phyloP scores from a whole-genome alignment of 768 basidiomycete genomes.

The Lactarius vividus region DNA sequence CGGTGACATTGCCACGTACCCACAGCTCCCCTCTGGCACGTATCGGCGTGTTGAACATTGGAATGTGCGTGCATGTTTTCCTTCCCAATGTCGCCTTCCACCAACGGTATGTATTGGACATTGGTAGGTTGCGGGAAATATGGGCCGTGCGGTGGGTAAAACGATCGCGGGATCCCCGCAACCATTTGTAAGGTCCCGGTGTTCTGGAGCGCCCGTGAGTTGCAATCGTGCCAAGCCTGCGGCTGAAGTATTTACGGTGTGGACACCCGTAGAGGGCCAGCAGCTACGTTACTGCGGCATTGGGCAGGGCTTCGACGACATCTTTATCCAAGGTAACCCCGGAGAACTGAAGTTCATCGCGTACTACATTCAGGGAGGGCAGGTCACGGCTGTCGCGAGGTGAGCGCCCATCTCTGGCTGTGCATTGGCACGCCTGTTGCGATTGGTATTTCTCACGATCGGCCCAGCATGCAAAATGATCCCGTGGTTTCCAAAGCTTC shows the following conservation, averaged over 20 bases:
- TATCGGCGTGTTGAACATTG: conserved; percentile 80
- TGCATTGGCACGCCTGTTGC: background rate
- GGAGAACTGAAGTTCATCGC: conserved; percentile 84
- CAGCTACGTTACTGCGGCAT: conserved; percentile 84
- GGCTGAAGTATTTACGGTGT: background rate
- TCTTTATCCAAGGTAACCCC: conserved; percentile 73
- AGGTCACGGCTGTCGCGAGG: conserved; percentile 67
- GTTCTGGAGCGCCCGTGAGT: conserved; percentile 87
- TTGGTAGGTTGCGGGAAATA: conserved; percentile 74
- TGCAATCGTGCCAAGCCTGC: conserved; percentile 1
- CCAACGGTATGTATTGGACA: background rate
- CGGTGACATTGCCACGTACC: conserved; percentile 82
- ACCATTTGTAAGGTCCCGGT: conserved; percentile 75
- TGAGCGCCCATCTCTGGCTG: conserved; percentile 31
- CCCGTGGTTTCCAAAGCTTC: conserved; percentile 76
- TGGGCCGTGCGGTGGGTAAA: conserved; percentile 79
- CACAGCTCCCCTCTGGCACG: conserved; percentile 52
- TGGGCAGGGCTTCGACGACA: conserved; percentile 68
- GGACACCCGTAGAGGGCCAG: conserved; percentile 59
- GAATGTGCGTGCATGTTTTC: conserved; percentile 53
- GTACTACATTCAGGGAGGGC: conserved; percentile 66
- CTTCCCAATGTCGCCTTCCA: background rate
- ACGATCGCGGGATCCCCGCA: conserved; percentile 55
- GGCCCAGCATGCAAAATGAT: conserved; percentile 70
- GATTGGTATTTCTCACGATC: conserved; percentile 2